A percentile compares a stretch with the other conserved stretches of the same genome.
phyloP scores from a whole-genome alignment of 1,284 basidiomycete species.

The Fomitopsis palustris region DNA sequence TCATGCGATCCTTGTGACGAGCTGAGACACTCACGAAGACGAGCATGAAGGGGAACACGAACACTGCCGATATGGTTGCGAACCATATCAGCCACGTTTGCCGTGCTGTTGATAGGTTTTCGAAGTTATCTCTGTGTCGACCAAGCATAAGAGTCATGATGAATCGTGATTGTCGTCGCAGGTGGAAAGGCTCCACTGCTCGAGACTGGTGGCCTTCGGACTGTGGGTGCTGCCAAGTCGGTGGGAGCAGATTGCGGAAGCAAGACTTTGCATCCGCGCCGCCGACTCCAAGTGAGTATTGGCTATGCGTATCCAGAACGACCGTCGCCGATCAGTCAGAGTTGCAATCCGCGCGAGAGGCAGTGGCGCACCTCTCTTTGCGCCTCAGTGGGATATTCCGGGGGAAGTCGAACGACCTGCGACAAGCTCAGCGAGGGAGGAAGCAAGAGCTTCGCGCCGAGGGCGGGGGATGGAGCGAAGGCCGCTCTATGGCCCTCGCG shows the following conservation, averaged over 20 bases:
- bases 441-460: not conserved
- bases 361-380: not conserved
- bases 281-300: not conserved
- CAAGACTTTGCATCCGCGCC: not conserved
- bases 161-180: not conserved
- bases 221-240: not conserved
- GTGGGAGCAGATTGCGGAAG: not conserved
- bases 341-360: not conserved
- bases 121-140: not conserved
- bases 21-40: not conserved
- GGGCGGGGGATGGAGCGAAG: not conserved
- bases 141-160: not conserved
- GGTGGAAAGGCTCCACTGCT: not conserved
- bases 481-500: not conserved
- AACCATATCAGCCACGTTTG: not conserved
- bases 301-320: not conserved
- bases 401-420: not conserved
- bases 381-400: not conserved
- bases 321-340: constrained; percentile 2
- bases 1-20: not conserved
- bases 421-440: not conserved
- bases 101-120: not conserved
- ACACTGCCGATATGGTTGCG: not conserved
- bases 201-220: not conserved
- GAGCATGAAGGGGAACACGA: not conserved